A percentile compares a stretch with the other conserved stretches of the same genome.
phyloP scores from a whole-genome alignment of 108 stramenopile genomes.

The Cyclostephanos tholiformis region DNA sequence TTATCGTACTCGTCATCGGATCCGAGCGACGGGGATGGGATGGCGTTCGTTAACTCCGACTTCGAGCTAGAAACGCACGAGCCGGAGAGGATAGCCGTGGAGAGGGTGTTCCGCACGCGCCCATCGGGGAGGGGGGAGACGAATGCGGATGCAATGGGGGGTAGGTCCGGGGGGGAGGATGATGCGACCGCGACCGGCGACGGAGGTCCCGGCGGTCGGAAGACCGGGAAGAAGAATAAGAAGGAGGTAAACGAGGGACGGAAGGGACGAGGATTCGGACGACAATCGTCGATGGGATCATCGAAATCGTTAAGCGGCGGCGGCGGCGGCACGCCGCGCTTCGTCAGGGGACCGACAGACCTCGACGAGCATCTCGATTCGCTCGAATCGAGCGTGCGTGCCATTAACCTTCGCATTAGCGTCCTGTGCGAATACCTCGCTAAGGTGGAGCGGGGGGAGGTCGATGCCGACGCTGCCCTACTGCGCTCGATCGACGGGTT shows the following conservation, averaged over 20 bases:
- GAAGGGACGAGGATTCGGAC: not conserved
- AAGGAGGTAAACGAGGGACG: constrained; percentile 9
- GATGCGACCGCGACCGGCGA: not conserved
- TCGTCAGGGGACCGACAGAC: constrained; percentile 36
- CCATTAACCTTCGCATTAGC: constrained; percentile 66
- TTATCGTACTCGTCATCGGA: constrained; percentile 12
- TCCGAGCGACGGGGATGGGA: not conserved
- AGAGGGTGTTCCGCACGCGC: constrained; percentile 68
- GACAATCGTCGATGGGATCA: constrained; percentile 4
- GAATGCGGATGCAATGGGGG: not conserved
- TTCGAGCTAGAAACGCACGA: constrained; percentile 73
- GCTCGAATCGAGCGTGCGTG: constrained; percentile 42
- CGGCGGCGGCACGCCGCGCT: not conserved
- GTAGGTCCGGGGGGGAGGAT: not conserved
- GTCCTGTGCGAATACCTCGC: constrained; percentile 60
- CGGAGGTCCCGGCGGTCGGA: too few relatives aligned
- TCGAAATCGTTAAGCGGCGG: constrained; percentile 20
- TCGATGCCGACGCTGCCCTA: constrained; percentile 32
- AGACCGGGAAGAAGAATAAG: constrained; percentile 17
- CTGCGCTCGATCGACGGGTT: constrained; percentile 50
- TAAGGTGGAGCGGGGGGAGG: constrained; percentile 31
- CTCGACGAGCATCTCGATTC: constrained; percentile 39
- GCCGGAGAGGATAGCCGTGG: constrained; percentile 80
- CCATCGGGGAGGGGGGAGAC: constrained; percentile 28
- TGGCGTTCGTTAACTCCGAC: constrained; percentile 57